Evolutionary conservation across 257 asterid species (phyloP), one percentile per base, ranked within the genome.

Genomic region (Solanum chilense): DNA sequence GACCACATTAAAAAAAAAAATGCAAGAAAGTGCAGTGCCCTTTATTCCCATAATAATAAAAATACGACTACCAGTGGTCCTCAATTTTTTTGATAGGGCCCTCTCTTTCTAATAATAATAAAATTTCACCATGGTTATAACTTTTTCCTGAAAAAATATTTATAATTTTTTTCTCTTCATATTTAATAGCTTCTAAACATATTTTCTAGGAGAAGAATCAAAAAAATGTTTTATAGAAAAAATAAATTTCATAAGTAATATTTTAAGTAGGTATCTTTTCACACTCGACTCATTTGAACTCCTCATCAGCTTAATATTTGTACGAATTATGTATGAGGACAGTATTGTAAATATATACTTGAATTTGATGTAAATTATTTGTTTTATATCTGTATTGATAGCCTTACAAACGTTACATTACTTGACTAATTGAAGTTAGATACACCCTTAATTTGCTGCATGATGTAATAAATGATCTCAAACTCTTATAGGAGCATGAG

Each of bases 11-110:
- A 87, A 77, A 37, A n/a, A n/a, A 33, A 70, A 66, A 71, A 58
- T 64, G 88, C 76, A 58, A 86, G 88, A 84, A 89, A 90, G 90
- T 86, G 91, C 88, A 88, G 91, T 87, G 88, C 86, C 88, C 90
- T 83, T 92, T 92, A 88, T 90, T 87, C 91, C 49, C 83, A 49
- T 86, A 90, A 71, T 86, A 90, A 71, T 69, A 81, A 37, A 20
- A 74, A 74, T 74, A 39, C 18, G 41, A 89, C 76, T 10, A 29
- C 9, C 39, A 45, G 87, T 80, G 88, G 90, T 86, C 92, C 88
- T 78, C 42, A 78, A 27, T 78, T 45, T 8, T n/a, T 2, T 37
- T 2, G 41, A 45, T 49, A 16, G 39, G 13, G 10, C 41, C 25
- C 64, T 78, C 84, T 25, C 84, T 78, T 45, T 39, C 56, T 23